These are phyloP conservation scores for Primulina tabacum DNA, from an alignment of 257 asterid genomes.

Conservation along the genomic window DNA sequence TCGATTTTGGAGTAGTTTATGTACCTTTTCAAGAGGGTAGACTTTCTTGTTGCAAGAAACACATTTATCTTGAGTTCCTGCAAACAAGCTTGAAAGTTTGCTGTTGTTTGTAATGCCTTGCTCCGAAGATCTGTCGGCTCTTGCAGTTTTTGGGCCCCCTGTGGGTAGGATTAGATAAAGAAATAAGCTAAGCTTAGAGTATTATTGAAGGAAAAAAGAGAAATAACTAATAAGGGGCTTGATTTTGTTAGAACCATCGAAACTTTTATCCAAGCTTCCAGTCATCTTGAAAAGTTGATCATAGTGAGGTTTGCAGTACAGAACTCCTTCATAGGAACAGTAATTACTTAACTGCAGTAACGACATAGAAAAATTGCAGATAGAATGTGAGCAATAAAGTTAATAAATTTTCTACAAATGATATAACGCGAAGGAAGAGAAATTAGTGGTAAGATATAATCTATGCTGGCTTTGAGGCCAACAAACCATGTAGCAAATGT, in stretches of 20 bases:
- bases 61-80: conserved; percentile 79
- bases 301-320: conserved; percentile 79
- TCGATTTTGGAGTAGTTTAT: background rate
- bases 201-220: background rate
- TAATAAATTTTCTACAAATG: background rate
- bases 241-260: conserved; percentile 49
- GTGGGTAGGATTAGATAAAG: background rate
- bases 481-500: background rate
- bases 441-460: background rate
- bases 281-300: conserved; percentile 86
- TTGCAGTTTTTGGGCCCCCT: conserved; percentile 61
- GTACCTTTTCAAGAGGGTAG: conserved; percentile 78
- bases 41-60: conserved; percentile 69
- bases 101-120: conserved; percentile 34
- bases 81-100: conserved; percentile 61
- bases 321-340: conserved; percentile 72
- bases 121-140: conserved; percentile 49
- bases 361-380: background rate
- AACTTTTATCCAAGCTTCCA: conserved; percentile 82
- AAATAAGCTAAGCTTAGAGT: conserved; percentile 12
- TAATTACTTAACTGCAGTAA: conserved; percentile 54
- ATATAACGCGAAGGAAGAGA: background rate
- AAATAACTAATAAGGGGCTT: background rate
- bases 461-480: background rate
- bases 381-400: background rate